Evolutionary conservation across 2,329 filamentous ascomycete species (phyloP), one percentile per base, ranked within the genome.

Genomic region (Lomentospora prolificans): DNA sequence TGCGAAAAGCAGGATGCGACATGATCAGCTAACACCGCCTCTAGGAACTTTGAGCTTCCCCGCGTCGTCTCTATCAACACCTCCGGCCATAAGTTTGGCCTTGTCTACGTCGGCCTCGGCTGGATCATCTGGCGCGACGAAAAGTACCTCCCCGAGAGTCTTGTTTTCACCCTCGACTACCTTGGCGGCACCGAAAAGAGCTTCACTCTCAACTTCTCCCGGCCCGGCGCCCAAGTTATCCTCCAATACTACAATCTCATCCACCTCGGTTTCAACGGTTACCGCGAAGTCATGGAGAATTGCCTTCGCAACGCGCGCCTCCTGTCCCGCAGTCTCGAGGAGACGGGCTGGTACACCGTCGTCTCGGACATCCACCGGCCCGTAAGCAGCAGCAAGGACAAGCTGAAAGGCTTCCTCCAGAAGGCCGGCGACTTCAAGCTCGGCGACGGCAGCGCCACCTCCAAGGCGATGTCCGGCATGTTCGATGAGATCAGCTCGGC

Each of bases 171-270:
- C 65, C 74, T 89, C 17, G 81, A 76, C 56, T 89, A 89, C 63
- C 77, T 89, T 0, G 85, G 85, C 36, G 83, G 84, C n/a, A 85
- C 82, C 0, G 84, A 88, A 62, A 78, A 86, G 63, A 83, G 80
- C 1, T 89, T 82, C 67, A 87, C 84, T 0, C 74, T 89, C 19
- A 89, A 88, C 69, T 89, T 89, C 70, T 87, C 83, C 1, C 79
- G 85, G 0, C 84, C 85, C 0, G 85, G 84, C 3, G 80, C 82
- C 0, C 85, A 88, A 59, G 74, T 89, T 57, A 82, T 88, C 58
- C 84, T 77, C 0, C 86, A 89, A 64, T 89, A 89, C 67, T 89
- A 82, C 69, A 87, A 89, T 61, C 72, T 89, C 10, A 82, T 89
- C 58, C 84, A 87, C 60, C 76, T 89, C 0, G 86, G 86, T 2